Evolutionary conservation across 148 eudicot species (phyloP).

Genomic region (Rheum nobile): DNA sequence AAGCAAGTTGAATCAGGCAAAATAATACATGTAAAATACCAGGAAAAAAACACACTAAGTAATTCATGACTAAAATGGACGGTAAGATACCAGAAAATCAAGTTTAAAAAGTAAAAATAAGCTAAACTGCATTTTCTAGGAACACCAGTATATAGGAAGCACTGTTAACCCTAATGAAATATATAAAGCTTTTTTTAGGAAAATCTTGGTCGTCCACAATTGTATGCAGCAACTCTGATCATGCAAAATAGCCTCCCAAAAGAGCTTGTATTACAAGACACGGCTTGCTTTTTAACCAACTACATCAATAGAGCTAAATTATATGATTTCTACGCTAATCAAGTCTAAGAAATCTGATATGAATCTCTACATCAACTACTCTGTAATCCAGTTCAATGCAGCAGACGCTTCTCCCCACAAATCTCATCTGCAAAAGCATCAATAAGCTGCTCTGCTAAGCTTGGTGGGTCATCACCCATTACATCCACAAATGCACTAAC

Average conservation of each 20-base stretch:
- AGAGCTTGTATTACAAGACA: not conserved
- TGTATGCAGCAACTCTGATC: not conserved
- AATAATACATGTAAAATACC: not conserved
- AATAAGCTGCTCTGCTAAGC: slow-evolving; percentile 54
- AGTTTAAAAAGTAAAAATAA: not conserved
- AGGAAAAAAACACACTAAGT: not conserved
- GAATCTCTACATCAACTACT: not conserved
- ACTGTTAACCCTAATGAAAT: too few relatives aligned
- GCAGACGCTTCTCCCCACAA: slow-evolving; percentile 14
- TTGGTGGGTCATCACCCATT: slow-evolving; percentile 40
- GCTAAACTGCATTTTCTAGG: not conserved
- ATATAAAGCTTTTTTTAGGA: not conserved
- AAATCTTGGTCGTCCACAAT: not conserved
- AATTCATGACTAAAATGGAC: not conserved
- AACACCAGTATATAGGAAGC: not conserved
- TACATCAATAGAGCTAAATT: not conserved
- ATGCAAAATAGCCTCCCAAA: not conserved
- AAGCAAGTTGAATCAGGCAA: not conserved
- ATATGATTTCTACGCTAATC: not conserved
- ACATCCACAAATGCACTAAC: slow-evolving; percentile 47
- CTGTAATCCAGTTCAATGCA: not conserved
- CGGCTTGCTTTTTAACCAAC: not conserved
- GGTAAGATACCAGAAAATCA: not conserved
- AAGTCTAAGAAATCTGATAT: not conserved
- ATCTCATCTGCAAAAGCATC: slow-evolving; percentile 48